Evolutionary conservation across 2,329 filamentous ascomycete genomes (phyloP).

Genomic region (Fusarium equiseti): DNA sequence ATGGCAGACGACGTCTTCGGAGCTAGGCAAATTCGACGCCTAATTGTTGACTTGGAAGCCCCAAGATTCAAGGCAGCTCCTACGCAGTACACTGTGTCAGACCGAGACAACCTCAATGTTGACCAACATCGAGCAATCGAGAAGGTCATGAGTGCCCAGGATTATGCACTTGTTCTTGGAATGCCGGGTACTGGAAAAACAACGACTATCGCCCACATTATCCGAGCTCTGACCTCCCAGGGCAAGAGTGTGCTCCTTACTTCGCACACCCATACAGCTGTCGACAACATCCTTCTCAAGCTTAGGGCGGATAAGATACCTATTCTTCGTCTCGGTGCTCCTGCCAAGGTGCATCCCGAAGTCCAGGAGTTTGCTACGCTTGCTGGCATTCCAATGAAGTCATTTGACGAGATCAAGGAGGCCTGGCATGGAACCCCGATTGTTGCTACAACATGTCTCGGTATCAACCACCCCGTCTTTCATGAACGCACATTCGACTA

Average conservation of each 20-base stretch:
- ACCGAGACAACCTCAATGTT: conserved; percentile 79
- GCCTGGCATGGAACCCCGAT: conserved; percentile 89
- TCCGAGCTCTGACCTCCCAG: conserved; percentile 86
- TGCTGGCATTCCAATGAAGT: conserved; percentile 77
- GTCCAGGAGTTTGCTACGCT: conserved; percentile 88
- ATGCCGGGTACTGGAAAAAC: conserved; percentile 99
- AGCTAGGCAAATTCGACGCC: conserved; percentile 76
- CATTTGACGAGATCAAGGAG: conserved; percentile 84
- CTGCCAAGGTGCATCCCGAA: conserved; percentile 87
- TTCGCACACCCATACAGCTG: conserved; percentile 96
- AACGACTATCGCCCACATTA: conserved; percentile 97
- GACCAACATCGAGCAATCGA: conserved; percentile 89
- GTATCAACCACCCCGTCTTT: conserved; percentile 90
- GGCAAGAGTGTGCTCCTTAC: conserved; percentile 93
- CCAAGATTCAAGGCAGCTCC: conserved; percentile 78
- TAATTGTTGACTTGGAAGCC: conserved; percentile 81
- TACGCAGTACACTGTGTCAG: conserved; percentile 72
- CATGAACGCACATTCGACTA: conserved; percentile 93
- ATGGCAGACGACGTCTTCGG: conserved; percentile 85
- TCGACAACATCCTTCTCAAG: conserved; percentile 97
- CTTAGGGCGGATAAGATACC: conserved; percentile 82
- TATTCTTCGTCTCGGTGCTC: conserved; percentile 86
- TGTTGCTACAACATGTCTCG: conserved; percentile 94
- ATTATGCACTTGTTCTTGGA: conserved; percentile 96
- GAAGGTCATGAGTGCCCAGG: conserved; percentile 94